Evolutionary conservation across 2,329 filamentous ascomycete genomes (phyloP).

Genomic region (Xylaria arbuscula): DNA sequence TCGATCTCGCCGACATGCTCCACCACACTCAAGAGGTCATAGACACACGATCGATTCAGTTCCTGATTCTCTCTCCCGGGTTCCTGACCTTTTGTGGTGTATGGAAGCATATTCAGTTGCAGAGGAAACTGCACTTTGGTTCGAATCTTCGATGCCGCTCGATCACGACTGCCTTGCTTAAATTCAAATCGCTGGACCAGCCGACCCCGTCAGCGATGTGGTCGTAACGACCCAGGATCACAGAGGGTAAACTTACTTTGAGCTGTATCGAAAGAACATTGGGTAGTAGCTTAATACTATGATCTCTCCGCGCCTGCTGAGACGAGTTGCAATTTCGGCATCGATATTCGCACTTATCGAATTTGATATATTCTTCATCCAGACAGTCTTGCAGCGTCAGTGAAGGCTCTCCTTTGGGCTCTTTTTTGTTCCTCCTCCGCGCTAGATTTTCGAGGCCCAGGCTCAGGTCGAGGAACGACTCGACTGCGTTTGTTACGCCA

Average conservation of each 20-base stretch:
- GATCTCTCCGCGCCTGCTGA: constrained; percentile 84
- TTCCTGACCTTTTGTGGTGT: constrained; percentile 75
- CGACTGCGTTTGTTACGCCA: constrained; percentile 82
- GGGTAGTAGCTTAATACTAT: constrained; percentile 85
- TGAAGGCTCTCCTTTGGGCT: constrained; percentile 59
- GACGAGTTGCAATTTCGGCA: constrained; percentile 82
- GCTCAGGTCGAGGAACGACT: constrained; percentile 91
- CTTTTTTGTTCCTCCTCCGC: constrained; percentile 71
- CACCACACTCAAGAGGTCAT: constrained; percentile 89
- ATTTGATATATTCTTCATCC: constrained; percentile 85
- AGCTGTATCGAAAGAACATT: constrained; percentile 92
- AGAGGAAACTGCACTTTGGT: constrained; percentile 87
- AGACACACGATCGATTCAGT: constrained; percentile 75
- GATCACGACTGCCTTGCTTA: constrained; percentile 70
- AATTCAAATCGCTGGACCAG: constrained; percentile 74
- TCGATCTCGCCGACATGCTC: constrained; percentile 95
- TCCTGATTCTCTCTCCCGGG: constrained; percentile 65
- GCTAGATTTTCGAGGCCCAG: constrained; percentile 82
- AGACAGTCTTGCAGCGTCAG: constrained; percentile 78
- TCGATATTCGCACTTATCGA: constrained; percentile 89
- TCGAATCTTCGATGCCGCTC: constrained; percentile 85
- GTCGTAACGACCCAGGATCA: too few relatives aligned
- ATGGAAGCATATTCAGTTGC: constrained; percentile 89
- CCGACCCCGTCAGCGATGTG: constrained; percentile 11
- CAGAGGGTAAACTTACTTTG: constrained; percentile 69